Evolutionary conservation across 2,329 filamentous ascomycete genomes (phyloP).

Genomic region (Arthrocladium fulminans): DNA sequence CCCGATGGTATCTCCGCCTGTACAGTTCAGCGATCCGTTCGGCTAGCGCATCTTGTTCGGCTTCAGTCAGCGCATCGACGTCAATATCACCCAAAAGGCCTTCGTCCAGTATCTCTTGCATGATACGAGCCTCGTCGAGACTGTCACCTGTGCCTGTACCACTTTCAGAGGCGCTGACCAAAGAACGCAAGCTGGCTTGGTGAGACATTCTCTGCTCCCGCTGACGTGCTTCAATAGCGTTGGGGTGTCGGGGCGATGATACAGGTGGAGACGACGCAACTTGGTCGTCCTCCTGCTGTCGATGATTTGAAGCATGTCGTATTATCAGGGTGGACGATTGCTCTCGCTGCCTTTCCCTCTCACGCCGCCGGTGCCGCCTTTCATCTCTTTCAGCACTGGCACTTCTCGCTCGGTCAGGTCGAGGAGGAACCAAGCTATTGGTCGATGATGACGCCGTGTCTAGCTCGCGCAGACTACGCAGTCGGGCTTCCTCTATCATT

Average conservation of each 20-base stretch:
- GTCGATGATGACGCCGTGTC: constrained; percentile 22
- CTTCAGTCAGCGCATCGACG: constrained; percentile 73
- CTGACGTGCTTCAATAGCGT: constrained; percentile 26
- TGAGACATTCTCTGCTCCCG: constrained; percentile 60
- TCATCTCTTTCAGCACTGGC: constrained; percentile 39
- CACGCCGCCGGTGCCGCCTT: constrained; percentile 30
- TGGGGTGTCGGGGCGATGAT: constrained; percentile 20
- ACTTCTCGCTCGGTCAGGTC: constrained; percentile 23
- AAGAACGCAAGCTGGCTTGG: constrained; percentile 75
- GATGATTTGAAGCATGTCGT: not conserved
- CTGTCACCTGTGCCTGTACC: constrained; percentile 48
- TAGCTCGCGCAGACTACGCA: constrained; percentile 56
- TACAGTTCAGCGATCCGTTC: constrained; percentile 87
- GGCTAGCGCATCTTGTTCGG: constrained; percentile 80
- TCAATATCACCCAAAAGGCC: constrained; percentile 82
- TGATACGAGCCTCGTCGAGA: constrained; percentile 74
- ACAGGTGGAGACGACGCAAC: constrained; percentile 12
- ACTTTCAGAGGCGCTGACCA: constrained; percentile 66
- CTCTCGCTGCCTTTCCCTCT: constrained; percentile 27
- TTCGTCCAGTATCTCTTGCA: constrained; percentile 80
- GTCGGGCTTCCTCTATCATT: constrained; percentile 61
- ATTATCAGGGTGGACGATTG: not conserved
- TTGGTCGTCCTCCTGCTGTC: not conserved
- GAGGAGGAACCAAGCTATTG: constrained; percentile 9
- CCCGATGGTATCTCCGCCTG: constrained; percentile 58